Evolutionary conservation across 768 basidiomycete genomes (phyloP).

Genomic region (Hericium coralloides): DNA sequence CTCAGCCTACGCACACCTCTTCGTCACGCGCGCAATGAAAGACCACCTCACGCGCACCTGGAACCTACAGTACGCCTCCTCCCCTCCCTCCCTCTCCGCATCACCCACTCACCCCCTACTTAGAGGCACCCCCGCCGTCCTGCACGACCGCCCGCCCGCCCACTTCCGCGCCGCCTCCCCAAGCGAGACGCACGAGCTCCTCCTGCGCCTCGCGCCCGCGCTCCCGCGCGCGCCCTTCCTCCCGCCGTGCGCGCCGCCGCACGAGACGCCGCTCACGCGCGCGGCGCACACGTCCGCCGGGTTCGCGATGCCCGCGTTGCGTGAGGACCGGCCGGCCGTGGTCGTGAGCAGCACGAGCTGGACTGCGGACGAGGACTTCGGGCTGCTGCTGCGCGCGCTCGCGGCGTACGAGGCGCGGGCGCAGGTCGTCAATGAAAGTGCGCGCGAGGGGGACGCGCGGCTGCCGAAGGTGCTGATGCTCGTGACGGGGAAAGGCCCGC

Average conservation of each 20-base stretch:
- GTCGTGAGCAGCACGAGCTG: constrained; percentile 91
- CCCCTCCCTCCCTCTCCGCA: background rate
- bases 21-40: constrained; percentile 87
- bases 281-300: constrained; percentile 15
- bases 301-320: constrained; percentile 36
- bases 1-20: constrained; percentile 80
- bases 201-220: constrained; percentile 42
- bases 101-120: background rate
- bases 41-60: constrained; percentile 62
- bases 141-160: constrained; percentile 86
- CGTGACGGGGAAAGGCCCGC: constrained; percentile 87
- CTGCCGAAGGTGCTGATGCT: constrained; percentile 77
- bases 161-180: constrained; percentile 69
- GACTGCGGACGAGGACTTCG: constrained; percentile 96
- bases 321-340: constrained; percentile 73
- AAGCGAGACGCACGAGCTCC: constrained; percentile 67
- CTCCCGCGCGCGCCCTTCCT: constrained; percentile 42
- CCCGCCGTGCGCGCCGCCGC: constrained; percentile 45
- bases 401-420: constrained; percentile 58
- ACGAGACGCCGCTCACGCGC: constrained; percentile 52
- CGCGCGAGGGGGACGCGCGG: background rate
- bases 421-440: constrained; percentile 3
- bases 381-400: constrained; percentile 72
- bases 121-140: constrained; percentile 71
- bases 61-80: constrained; percentile 70